A percentile compares a stretch with the other conserved stretches of the same genome.
Evolutionary conservation across 2,329 filamentous ascomycete genomes (phyloP).

Genomic region (Apiospora hydei): DNA sequence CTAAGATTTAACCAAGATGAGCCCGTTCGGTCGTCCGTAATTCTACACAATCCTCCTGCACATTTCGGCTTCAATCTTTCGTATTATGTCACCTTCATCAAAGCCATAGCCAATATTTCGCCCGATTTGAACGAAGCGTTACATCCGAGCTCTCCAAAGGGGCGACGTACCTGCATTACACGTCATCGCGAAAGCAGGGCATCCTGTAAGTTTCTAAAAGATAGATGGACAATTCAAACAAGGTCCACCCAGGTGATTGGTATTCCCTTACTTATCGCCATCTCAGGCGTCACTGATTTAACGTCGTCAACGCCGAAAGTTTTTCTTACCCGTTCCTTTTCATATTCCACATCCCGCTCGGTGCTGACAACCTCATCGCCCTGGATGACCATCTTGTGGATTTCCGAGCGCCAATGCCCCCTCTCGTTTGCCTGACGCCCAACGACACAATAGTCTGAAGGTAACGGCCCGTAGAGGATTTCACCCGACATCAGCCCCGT

Average conservation of each 20-base stretch:
- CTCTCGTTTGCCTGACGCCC: background rate
- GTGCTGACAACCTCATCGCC: background rate
- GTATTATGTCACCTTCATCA: no score
- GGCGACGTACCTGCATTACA: background rate
- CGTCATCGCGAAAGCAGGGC: no score
- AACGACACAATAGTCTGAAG: background rate
- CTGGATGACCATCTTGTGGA: background rate
- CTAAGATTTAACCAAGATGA: background rate
- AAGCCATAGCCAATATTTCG: background rate
- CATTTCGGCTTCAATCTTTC: no score
- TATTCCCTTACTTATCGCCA: background rate
- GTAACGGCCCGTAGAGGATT: background rate
- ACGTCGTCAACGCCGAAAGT: background rate
- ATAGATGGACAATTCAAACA: background rate
- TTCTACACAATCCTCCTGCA: no score
- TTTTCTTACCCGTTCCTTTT: background rate
- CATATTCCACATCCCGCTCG: background rate
- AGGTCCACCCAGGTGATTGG: background rate
- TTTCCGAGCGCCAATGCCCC: background rate
- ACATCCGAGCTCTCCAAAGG: background rate
- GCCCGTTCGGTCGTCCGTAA: background rate
- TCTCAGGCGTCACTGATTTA: background rate
- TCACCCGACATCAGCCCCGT: conserved; percentile 13
- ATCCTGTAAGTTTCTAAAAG: no score
- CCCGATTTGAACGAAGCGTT: background rate